phyloP scores from a whole-genome alignment of 140 eudicot genomes.

The Senecio squalidus region DNA sequence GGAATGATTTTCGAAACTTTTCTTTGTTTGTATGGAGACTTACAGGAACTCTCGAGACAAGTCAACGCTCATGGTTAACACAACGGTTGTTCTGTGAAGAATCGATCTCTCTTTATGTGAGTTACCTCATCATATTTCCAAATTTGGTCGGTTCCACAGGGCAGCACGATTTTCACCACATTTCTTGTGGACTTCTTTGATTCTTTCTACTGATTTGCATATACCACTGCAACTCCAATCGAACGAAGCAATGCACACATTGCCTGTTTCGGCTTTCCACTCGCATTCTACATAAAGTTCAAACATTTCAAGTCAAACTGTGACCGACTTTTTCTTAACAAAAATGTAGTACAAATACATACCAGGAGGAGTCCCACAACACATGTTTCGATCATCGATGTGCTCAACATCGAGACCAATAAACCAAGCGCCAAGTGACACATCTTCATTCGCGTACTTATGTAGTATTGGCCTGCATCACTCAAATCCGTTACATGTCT shows the following conservation, averaged over 20 bases:
- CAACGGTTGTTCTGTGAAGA: constrained; percentile 1
- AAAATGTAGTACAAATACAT: neutral
- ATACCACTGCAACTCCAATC: constrained; percentile 71
- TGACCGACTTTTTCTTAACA: neutral
- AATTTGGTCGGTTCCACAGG: constrained; percentile 25
- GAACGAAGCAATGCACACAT: constrained; percentile 47
- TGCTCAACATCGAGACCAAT: constrained; percentile 60
- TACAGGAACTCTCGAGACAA: neutral
- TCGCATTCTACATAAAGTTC: constrained; percentile 36
- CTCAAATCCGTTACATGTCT: neutral
- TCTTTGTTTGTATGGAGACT: neutral
- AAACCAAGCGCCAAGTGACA: constrained; percentile 65
- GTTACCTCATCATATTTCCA: constrained; percentile 3
- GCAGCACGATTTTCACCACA: constrained; percentile 43
- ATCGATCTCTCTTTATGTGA: neutral
- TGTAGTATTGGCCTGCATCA: constrained; percentile 45
- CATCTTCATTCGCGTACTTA: constrained; percentile 65
- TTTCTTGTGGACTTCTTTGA: constrained; percentile 42
- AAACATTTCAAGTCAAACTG: constrained; percentile 10
- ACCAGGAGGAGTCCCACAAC: constrained; percentile 78
- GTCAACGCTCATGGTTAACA: neutral
- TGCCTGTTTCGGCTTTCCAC: constrained; percentile 59
- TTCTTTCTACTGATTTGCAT: constrained; percentile 52
- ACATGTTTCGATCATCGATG: constrained; percentile 58
- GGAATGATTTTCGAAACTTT: neutral